A percentile compares a stretch with the other conserved stretches of the same genome.
These are phyloP conservation scores for Lizonia empirigonia DNA, from an alignment of 2,329 filamentous ascomycete genomes.

Conservation along the genomic window DNA sequence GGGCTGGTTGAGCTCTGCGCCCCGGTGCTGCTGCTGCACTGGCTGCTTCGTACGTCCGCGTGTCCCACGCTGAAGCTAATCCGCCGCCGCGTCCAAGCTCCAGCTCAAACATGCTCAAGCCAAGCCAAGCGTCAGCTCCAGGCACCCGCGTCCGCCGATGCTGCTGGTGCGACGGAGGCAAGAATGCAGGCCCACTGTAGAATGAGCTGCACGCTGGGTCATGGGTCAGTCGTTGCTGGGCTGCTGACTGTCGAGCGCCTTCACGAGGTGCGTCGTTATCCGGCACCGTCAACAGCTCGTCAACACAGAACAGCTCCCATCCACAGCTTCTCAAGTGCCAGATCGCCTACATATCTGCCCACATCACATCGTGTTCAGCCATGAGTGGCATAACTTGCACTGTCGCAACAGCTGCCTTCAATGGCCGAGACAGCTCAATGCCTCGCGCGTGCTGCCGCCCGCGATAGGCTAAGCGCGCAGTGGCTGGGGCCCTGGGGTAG, in stretches of 20 bases:
- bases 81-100: not conserved
- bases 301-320: no score
- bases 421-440: no score
- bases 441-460: slow-evolving; percentile 6
- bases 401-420: slow-evolving; percentile 1
- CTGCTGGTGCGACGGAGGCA: not conserved
- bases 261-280: slow-evolving; percentile 32
- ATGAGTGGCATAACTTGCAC: no score
- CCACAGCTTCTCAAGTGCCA: no score
- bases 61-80: not conserved
- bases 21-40: no score
- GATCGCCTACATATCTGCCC: no score
- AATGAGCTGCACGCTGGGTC: slow-evolving; percentile 6
- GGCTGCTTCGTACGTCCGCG: no score
- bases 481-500: slow-evolving; percentile 6
- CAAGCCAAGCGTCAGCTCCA: no score
- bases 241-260: slow-evolving; percentile 25
- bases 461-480: slow-evolving; percentile 6
- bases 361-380: no score
- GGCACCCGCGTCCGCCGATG: slow-evolving; percentile 20
- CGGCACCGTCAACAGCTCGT: no score
- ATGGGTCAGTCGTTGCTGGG: slow-evolving; percentile 4
- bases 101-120: slow-evolving; percentile 18
- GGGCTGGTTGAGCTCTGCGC: no score
- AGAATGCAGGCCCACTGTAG: slow-evolving; percentile 17